A percentile compares a stretch with the other conserved stretches of the same genome.
Evolutionary conservation across 345 rosid species (phyloP).

Genomic region (Diplotaxis tenuifolia): DNA sequence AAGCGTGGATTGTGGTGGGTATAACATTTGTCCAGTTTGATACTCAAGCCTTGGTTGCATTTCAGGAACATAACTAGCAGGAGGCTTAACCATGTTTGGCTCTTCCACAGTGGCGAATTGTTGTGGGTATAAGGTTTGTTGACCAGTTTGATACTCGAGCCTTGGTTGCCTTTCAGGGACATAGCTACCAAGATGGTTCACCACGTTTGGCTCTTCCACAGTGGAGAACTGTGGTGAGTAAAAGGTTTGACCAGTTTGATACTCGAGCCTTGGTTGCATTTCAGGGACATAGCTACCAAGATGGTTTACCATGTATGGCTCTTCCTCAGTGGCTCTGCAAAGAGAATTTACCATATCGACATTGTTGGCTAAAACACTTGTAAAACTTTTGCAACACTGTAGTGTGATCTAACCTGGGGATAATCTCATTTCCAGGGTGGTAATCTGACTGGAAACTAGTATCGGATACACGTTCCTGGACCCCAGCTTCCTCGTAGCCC

Average conservation of each 20-base stretch:
- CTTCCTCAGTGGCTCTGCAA: constrained; percentile 42
- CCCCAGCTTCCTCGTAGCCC: constrained; percentile 35
- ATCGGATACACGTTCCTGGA: constrained; percentile 44
- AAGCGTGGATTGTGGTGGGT: constrained; percentile 28
- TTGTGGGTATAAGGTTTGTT: constrained; percentile 32
- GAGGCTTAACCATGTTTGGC: constrained; percentile 26
- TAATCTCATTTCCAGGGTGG: constrained; percentile 33
- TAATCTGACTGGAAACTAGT: constrained; percentile 49
- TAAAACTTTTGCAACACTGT: not conserved
- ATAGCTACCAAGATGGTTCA: not conserved
- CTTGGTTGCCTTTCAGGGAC: not conserved
- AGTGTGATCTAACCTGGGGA: constrained; percentile 46
- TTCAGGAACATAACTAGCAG: constrained; percentile 36
- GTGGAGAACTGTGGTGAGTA: not conserved
- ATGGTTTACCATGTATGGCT: not conserved
- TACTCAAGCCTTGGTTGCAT: constrained; percentile 38
- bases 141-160: not conserved
- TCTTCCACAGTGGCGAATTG: constrained; percentile 36
- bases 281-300: not conserved
- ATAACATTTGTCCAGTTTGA: constrained; percentile 42
- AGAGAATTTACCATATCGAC: constrained; percentile 12
- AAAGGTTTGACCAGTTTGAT: not conserved
- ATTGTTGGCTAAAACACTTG: constrained; percentile 8
- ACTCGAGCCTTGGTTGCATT: not conserved
- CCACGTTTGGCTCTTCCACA: not conserved